These are phyloP conservation scores for Favolaschia claudopus DNA, from an alignment of 768 basidiomycete genomes.

Conservation along the genomic window DNA sequence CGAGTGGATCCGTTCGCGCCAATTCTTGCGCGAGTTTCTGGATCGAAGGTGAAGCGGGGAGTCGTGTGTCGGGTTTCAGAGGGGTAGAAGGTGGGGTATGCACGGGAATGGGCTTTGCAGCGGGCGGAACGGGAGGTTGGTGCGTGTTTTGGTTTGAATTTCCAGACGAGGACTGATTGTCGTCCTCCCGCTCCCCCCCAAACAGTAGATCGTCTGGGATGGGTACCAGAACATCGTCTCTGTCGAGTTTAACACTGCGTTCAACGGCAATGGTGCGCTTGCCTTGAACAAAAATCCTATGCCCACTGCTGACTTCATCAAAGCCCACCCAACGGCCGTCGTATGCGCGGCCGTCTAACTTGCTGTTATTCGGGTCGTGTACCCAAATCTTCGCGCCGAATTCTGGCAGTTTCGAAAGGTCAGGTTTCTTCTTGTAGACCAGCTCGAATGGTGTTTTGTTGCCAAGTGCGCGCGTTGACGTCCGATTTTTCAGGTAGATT, in stretches of 20 bases:
- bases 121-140: not conserved
- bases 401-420: slow-evolving; percentile 27
- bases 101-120: not conserved
- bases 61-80: not conserved
- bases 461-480: slow-evolving; percentile 30
- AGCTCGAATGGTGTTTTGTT: slow-evolving; percentile 34
- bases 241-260: slow-evolving; percentile 36
- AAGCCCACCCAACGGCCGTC: slow-evolving; percentile 45
- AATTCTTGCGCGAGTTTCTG: not conserved
- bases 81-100: not conserved
- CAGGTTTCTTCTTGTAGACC: slow-evolving; percentile 27
- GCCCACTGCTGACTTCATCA: slow-evolving; percentile 40
- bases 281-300: slow-evolving; percentile 40
- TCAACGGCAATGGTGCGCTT: slow-evolving; percentile 35
- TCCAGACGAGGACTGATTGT: slow-evolving; percentile 18
- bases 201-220: slow-evolving; percentile 15
- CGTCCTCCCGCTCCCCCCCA: slow-evolving; percentile 31
- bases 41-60: not conserved
- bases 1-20: slow-evolving; percentile 9
- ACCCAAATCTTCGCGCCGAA: slow-evolving; percentile 36
- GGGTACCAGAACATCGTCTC: slow-evolving; percentile 17
- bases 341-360: slow-evolving; percentile 34
- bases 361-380: slow-evolving; percentile 26
- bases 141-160: not conserved
- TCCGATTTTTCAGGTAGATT: slow-evolving; percentile 36